A percentile compares a stretch with the other conserved stretches of the same genome.
Conservation (phyloP, 2,329 filamentous ascomycete genomes). For the Leptographium flavum region DNA sequence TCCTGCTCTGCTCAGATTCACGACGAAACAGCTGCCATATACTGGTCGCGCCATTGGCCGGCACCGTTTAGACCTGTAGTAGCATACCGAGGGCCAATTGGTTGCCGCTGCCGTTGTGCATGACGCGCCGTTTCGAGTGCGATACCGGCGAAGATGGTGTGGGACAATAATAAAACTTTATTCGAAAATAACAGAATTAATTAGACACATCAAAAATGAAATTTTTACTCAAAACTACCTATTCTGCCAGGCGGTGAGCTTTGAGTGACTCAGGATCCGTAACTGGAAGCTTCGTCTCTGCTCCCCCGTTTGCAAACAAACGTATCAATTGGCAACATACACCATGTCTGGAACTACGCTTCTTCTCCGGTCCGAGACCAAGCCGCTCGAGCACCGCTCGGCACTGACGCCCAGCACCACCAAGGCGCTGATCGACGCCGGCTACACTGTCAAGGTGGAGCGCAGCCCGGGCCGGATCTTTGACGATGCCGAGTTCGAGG, state of each 20-base stretch:
- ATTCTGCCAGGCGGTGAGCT: slow-evolving; percentile 2
- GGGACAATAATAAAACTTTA: too few species aligned
- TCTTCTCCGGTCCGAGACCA: slow-evolving; percentile 13
- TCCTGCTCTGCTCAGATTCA: too few species aligned
- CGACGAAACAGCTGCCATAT: too few species aligned
- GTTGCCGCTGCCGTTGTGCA: too few species aligned
- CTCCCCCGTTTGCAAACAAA: too few species aligned
- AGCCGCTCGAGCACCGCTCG: slow-evolving; percentile 14
- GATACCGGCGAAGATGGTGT: not conserved
- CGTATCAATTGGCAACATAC: too few species aligned
- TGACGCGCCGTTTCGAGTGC: too few species aligned
- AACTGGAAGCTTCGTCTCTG: too few species aligned
- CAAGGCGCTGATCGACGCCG: slow-evolving; percentile 49
- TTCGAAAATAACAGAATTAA: not conserved
- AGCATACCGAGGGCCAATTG: too few species aligned
- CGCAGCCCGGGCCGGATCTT: slow-evolving; percentile 53
- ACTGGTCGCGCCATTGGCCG: too few species aligned
- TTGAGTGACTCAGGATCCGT: not conserved
- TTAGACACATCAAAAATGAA: not conserved
- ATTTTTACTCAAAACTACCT: too few species aligned
- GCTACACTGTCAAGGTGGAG: slow-evolving; percentile 56
- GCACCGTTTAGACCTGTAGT: too few species aligned
- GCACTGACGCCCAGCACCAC: slow-evolving; percentile 12
- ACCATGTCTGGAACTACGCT: slow-evolving; percentile 3
- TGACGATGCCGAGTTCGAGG: slow-evolving; percentile 45